phyloP scores from a whole-genome alignment of 306 rosid genomes.

The Cercis canadensis region DNA sequence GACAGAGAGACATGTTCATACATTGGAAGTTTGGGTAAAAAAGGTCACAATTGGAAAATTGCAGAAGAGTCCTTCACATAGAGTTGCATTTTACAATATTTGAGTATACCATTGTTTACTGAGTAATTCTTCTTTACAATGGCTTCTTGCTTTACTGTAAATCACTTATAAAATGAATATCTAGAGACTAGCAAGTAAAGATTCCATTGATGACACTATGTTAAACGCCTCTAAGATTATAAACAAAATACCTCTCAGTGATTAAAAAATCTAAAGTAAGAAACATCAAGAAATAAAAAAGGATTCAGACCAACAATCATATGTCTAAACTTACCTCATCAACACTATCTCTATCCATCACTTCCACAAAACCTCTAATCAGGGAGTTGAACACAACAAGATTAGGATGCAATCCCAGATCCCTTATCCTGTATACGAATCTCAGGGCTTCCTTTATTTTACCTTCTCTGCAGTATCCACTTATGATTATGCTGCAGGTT shows the following conservation, averaged over 20 bases:
- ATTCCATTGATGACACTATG: not conserved
- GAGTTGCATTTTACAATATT: constrained; percentile 4
- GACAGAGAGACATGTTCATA: not conserved
- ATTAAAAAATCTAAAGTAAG: no score
- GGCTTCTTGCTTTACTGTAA: constrained; percentile 7
- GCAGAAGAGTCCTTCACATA: not conserved
- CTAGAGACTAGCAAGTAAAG: constrained; percentile 12
- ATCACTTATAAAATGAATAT: constrained; percentile 14
- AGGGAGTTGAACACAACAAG: constrained; percentile 60
- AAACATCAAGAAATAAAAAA: not conserved
- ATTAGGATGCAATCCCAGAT: constrained; percentile 60
- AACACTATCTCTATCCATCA: constrained; percentile 74
- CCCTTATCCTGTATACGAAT: constrained; percentile 61
- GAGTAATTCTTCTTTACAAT: not conserved
- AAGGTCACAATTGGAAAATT: constrained; percentile 3
- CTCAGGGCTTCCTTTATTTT: constrained; percentile 63
- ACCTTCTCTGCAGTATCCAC: constrained; percentile 75
- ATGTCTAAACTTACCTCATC: constrained; percentile 55
- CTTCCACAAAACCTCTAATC: constrained; percentile 64
- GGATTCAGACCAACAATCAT: not conserved
- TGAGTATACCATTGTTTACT: constrained; percentile 4
- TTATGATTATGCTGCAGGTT: constrained; percentile 57
- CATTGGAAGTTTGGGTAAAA: not conserved
- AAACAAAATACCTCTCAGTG: not conserved
- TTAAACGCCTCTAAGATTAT: not conserved